Evolutionary conservation across 768 basidiomycete species (phyloP), one percentile per base, ranked within the genome.

Genomic region (Cyclocybe aegerita): DNA sequence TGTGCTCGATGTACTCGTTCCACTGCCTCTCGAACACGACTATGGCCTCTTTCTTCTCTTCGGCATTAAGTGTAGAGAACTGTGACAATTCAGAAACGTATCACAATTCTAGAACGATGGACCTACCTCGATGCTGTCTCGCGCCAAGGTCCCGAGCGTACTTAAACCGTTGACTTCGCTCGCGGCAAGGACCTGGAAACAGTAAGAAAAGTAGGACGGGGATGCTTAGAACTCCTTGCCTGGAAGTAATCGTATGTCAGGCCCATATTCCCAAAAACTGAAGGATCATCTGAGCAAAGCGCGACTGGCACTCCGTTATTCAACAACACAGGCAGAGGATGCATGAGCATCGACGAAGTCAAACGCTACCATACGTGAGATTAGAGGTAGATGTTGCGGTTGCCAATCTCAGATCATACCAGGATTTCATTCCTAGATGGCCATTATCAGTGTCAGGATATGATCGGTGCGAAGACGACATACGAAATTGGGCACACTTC

Each of bases 401-500:
- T 32, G 32, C 36, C 10, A 48, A 34, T 37, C 16, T 37, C 8
- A 23, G 39, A 31, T 23, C 64, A 57, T 62, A 88, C 87, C 64
- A 91, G 67, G 34, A 90, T 81, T 59, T 90, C 87, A 52, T 91
- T 89, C 43, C 87, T 88, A 43, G 34, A 41, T 12, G 4, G 31
- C 42, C 29, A 12, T 39, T 23, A 35, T 57, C 15, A 57, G 45
- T 15, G 14, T 34, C 15, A 32, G 50, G 8, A 39, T 6, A 41
- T 46, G 29, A 32, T 32, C 15, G 39, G 16, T 17, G 42, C 48
- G 46, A 49, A 34, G n/a, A 50, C 31, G 9, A 75, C 85, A 50
- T 67, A 89, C 87, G 88, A 91, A 53, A 91, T 88, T 1, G 90
- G 88, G 61, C 89, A 90, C 16, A 89, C 77, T 68, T 91, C 90